phyloP scores from a whole-genome alignment of 106 monocot genomes.

The Apostasia ramifera region DNA sequence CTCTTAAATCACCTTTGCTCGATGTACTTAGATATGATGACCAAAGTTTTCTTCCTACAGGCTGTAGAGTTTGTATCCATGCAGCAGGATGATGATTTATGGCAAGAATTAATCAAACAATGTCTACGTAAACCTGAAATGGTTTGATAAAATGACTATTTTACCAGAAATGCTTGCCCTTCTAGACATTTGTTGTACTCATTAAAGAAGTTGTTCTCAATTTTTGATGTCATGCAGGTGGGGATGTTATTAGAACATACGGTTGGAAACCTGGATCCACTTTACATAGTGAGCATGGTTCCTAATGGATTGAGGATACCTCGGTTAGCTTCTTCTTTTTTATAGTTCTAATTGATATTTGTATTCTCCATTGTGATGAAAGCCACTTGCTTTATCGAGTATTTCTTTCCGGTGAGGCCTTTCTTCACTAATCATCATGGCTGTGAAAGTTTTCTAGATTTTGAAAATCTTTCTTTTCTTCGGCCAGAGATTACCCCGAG shows the following conservation, averaged over 20 bases:
- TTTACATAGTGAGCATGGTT: conserved; percentile 86
- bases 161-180: not conserved
- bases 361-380: too few species aligned
- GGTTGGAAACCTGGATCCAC: conserved; percentile 92
- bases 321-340: conserved; percentile 25
- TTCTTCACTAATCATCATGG: too few species aligned
- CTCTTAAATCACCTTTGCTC: too few species aligned
- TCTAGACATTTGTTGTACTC: not conserved
- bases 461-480: too few species aligned
- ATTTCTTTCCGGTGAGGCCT: too few species aligned
- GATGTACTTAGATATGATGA: conserved; percentile 29
- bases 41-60: conserved; percentile 28
- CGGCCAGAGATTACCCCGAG: too few species aligned
- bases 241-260: conserved; percentile 96
- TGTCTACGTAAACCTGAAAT: conserved; percentile 93
- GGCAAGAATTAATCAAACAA: conserved; percentile 84
- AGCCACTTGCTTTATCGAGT: too few species aligned
- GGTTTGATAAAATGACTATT: conserved; percentile 27
- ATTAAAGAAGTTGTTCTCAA: not conserved
- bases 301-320: conserved; percentile 86
- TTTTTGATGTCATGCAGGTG: conserved; percentile 36
- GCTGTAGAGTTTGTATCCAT: conserved; percentile 92
- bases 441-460: too few species aligned
- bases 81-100: conserved; percentile 94
- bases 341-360: not conserved